A percentile compares a stretch with the other conserved stretches of the same genome.
These are phyloP conservation scores for Malus orientalis DNA, from an alignment of 306 rosid genomes.

Conservation along the genomic window DNA sequence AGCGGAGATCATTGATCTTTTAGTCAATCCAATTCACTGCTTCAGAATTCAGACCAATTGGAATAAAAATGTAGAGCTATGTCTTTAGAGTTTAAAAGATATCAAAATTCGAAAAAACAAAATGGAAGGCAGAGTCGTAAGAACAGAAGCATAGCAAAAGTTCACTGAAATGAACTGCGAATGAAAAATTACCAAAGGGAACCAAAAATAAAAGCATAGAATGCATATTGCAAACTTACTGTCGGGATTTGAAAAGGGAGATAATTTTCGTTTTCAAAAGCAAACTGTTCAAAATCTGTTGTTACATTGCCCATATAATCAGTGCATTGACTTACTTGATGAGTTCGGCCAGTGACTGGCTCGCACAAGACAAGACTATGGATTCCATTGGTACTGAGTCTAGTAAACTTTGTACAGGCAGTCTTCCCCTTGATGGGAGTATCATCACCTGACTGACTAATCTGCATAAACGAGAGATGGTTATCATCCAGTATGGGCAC, in stretches of 20 bases:
- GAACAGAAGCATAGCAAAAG: background rate
- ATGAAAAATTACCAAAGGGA: background rate
- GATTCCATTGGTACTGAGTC: slow-evolving; percentile 55
- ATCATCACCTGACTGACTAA: slow-evolving; percentile 20
- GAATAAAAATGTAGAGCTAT: background rate
- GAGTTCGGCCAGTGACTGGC: slow-evolving; percentile 84
- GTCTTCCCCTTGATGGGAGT: slow-evolving; percentile 53
- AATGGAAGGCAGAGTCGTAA: background rate
- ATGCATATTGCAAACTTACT: background rate
- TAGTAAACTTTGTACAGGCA: slow-evolving; percentile 66
- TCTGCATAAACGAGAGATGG: slow-evolving; percentile 38
- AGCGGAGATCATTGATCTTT: background rate
- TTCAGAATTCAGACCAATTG: background rate
- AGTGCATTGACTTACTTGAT: slow-evolving; percentile 46
- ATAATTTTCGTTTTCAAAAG: background rate
- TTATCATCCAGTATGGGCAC: slow-evolving; percentile 9
- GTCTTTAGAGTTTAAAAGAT: background rate
- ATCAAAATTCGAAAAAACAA: background rate
- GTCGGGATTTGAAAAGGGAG: background rate
- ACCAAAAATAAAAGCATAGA: background rate
- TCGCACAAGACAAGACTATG: slow-evolving; percentile 71
- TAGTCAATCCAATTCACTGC: background rate
- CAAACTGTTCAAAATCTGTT: background rate
- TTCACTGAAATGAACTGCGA: background rate
- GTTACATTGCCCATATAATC: background rate